A percentile compares a stretch with the other conserved stretches of the same genome.
Conservation (phyloP, 2,329 filamentous ascomycete species). For the Fusarium hostae region DNA sequence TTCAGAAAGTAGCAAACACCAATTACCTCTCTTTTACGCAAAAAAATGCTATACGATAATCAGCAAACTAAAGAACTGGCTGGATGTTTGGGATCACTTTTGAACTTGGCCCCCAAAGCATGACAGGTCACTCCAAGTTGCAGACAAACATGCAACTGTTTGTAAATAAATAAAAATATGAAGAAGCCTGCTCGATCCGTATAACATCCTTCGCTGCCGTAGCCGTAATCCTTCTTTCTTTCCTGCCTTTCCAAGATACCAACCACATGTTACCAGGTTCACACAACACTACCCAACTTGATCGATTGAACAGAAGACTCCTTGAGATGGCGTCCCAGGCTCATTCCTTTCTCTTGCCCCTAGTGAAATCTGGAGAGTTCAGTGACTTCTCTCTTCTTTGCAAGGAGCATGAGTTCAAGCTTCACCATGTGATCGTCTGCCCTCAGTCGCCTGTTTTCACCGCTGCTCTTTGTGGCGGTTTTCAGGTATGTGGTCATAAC, state of each 20-base stretch:
- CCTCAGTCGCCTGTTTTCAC: background rate
- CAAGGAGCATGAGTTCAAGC: background rate
- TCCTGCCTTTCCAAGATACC: background rate
- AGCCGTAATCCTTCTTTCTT: too few species aligned
- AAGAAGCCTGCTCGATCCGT: rapidly evolving
- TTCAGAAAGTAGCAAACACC: too few species aligned
- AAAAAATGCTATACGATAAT: rapidly evolving
- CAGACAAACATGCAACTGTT: background rate
- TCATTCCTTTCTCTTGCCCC: background rate
- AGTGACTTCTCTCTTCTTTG: constrained; percentile 1
- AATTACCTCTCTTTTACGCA: too few species aligned
- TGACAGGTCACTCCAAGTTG: background rate
- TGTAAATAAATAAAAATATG: rapidly evolving
- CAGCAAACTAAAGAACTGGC: too few species aligned
- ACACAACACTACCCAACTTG: rapidly evolving
- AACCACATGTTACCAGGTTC: background rate
- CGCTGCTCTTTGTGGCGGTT: background rate
- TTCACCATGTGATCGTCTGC: constrained; percentile 4
- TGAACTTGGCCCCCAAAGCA: background rate
- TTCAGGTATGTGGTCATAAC: too few species aligned
- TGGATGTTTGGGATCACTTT: background rate
- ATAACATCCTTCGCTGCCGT: background rate
- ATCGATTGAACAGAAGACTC: rapidly evolving
- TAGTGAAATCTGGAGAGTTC: background rate
- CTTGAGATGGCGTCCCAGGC: rapidly evolving